A percentile compares a stretch with the other conserved stretches of the same genome.
Conservation (phyloP, 2,329 filamentous ascomycete genomes). For the Botrytis aclada region DNA sequence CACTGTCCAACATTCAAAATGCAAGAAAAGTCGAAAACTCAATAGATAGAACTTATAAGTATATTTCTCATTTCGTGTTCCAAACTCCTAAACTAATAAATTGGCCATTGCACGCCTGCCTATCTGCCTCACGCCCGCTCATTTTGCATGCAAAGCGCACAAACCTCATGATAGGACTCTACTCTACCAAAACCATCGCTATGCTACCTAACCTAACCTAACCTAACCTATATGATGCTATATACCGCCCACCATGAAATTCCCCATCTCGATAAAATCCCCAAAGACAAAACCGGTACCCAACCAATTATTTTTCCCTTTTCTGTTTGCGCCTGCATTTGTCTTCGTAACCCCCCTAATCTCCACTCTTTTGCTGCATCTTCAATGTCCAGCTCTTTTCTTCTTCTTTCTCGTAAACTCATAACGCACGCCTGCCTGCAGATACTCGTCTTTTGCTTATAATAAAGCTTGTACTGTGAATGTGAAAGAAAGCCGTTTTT, state of each 20-base stretch:
- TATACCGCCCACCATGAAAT: background rate
- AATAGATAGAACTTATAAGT: background rate
- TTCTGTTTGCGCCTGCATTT: background rate
- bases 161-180: background rate
- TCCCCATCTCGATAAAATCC: background rate
- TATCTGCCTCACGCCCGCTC: background rate
- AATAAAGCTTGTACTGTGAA: background rate
- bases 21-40: background rate
- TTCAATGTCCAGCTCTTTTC: background rate
- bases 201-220: slow-evolving; percentile 2
- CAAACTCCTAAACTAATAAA: background rate
- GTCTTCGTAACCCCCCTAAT: background rate
- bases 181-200: background rate
- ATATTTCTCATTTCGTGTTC: background rate
- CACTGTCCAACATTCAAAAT: background rate
- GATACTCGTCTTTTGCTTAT: background rate
- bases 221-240: background rate
- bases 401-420: background rate
- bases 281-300: background rate
- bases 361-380: background rate
- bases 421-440: slow-evolving; percentile 1
- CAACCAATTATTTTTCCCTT: background rate
- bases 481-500: background rate
- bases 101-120: background rate
- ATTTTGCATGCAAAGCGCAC: background rate